Conservation (phyloP, 202 grass and related monocot genomes). For the Musa balbisiana region DNA sequence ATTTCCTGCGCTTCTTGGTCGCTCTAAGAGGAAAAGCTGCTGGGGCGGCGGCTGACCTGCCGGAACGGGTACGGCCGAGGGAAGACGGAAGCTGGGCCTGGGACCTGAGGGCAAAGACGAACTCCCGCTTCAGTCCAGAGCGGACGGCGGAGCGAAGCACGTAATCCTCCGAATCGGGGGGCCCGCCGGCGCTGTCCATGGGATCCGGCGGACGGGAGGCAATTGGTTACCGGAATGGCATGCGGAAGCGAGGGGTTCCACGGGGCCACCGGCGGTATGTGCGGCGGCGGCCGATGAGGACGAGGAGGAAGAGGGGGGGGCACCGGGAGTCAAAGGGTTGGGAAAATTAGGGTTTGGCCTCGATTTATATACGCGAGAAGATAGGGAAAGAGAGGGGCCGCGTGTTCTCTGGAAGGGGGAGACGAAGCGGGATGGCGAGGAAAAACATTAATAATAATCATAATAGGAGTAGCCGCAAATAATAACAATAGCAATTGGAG, state of each 20-base stretch:
- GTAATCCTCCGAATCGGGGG: conserved; percentile 25
- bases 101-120: conserved; percentile 76
- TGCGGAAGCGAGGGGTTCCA: background rate
- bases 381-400: background rate
- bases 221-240: background rate
- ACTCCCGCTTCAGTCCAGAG: conserved; percentile 70
- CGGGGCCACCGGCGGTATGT: background rate
- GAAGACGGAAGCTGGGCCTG: conserved; percentile 41
- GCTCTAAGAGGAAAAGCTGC: background rate
- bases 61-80: conserved; percentile 66
- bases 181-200: conserved; percentile 11
- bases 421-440: background rate
- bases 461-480: too few relatives aligned
- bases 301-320: background rate
- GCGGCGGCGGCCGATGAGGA: background rate
- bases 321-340: background rate
- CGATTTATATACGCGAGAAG: background rate
- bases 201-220: background rate
- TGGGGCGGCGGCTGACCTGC: background rate
- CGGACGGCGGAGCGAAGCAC: conserved; percentile 89
- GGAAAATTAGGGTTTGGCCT: background rate
- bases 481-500: too few relatives aligned
- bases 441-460: background rate
- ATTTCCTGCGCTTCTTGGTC: conserved; percentile 26
- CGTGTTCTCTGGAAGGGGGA: background rate